These are phyloP conservation scores for Cladosporium sp. DNA, from an alignment of 2,329 filamentous ascomycete species.

Conservation along the genomic window DNA sequence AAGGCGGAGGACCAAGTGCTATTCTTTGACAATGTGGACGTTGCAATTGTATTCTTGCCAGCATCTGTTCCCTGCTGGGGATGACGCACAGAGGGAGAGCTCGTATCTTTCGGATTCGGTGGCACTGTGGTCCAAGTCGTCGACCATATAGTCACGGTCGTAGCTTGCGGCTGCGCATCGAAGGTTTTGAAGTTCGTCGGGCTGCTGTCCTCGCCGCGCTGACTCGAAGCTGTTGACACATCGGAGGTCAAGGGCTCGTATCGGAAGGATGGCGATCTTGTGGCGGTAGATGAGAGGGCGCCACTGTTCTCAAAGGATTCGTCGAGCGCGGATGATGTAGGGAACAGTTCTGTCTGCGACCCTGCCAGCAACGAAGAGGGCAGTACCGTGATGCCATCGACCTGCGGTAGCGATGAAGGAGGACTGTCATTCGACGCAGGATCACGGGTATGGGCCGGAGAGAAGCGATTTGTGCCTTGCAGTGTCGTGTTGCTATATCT, in stretches of 20 bases:
- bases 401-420: neutral
- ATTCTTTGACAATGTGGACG: too few species aligned
- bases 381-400: conserved; percentile 1
- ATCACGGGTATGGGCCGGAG: neutral
- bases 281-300: neutral
- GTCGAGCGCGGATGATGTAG: neutral
- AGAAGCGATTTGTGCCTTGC: neutral
- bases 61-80: too few species aligned
- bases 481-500: conserved; percentile 4
- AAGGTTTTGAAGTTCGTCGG: conserved; percentile 1
- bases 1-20: neutral
- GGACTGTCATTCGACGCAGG: neutral
- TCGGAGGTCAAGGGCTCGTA: neutral
- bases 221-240: neutral
- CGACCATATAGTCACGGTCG: neutral
- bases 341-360: neutral
- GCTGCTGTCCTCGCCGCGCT: neutral
- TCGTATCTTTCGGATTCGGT: too few species aligned
- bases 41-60: too few species aligned
- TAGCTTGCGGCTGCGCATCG: neutral
- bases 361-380: conserved; percentile 1
- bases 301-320: too few species aligned
- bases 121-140: neutral
- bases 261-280: neutral
- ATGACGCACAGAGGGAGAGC: too few species aligned